These are phyloP conservation scores for Trichoderma koningiopsis DNA, from an alignment of 2,329 filamentous ascomycete genomes.

Conservation along the genomic window DNA sequence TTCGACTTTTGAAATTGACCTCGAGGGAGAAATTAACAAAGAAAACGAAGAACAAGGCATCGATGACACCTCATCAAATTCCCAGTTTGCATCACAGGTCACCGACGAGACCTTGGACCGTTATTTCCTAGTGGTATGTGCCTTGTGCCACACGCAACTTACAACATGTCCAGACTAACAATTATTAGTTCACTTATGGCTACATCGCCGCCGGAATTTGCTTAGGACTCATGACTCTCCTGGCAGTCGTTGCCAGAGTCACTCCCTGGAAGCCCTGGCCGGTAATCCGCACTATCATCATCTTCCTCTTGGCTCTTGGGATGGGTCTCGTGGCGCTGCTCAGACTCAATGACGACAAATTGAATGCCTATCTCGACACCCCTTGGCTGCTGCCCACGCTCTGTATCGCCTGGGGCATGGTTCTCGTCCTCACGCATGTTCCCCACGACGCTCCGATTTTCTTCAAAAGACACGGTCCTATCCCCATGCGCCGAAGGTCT, in stretches of 20 bases:
- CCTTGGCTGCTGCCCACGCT: slow-evolving; percentile 41
- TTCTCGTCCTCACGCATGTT: slow-evolving; percentile 40
- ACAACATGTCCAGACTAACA: neutral
- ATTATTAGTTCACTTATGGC: slow-evolving; percentile 39
- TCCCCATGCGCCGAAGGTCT: neutral
- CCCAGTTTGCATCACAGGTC: slow-evolving; percentile 32
- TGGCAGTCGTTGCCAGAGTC: slow-evolving; percentile 38
- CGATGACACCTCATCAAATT: neutral
- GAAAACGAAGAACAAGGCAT: slow-evolving; percentile 19
- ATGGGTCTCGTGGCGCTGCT: slow-evolving; percentile 36
- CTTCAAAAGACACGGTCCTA: slow-evolving; percentile 12
- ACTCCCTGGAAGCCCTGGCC: slow-evolving; percentile 39
- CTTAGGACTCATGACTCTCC: slow-evolving; percentile 38
- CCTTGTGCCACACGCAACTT: too few relatives aligned
- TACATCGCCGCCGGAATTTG: slow-evolving; percentile 39
- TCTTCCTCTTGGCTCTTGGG: slow-evolving; percentile 36
- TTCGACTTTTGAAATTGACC: slow-evolving; percentile 38
- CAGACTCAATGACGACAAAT: slow-evolving; percentile 28
- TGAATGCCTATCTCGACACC: slow-evolving; percentile 32
- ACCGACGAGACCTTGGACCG: slow-evolving; percentile 32
- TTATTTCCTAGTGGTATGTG: slow-evolving; percentile 39
- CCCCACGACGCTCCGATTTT: slow-evolving; percentile 27
- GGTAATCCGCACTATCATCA: slow-evolving; percentile 36
- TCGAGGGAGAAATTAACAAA: slow-evolving; percentile 25
- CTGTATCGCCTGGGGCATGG: slow-evolving; percentile 39